phyloP scores from a whole-genome alignment of 2,329 filamentous ascomycete genomes.

The Apiospora aurea region DNA sequence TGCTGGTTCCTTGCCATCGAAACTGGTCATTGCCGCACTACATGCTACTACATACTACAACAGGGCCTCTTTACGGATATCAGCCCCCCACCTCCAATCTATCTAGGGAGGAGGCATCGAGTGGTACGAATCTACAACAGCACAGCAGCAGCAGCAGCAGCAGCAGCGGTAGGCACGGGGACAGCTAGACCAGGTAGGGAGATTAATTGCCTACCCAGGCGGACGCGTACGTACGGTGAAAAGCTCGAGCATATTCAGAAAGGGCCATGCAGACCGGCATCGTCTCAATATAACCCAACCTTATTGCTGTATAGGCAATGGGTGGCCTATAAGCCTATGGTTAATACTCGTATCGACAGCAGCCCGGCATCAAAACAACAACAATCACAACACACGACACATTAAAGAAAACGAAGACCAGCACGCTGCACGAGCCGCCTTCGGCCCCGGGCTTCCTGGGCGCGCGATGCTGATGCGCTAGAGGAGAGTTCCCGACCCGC shows the following conservation, averaged over 20 bases:
- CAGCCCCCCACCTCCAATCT: not conserved
- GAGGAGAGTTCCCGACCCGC: slow-evolving; percentile 13
- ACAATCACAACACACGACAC: not conserved
- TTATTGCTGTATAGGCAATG: not conserved
- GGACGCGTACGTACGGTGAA: too few species aligned
- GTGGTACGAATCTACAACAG: not conserved
- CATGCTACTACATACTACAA: not conserved
- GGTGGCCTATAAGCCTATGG: not conserved
- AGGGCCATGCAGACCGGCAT: not conserved
- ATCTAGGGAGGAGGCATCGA: not conserved
- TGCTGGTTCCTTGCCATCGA: not conserved
- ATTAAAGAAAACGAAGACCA: not conserved
- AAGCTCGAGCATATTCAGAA: too few species aligned
- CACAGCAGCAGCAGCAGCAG: not conserved
- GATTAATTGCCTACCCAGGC: too few species aligned
- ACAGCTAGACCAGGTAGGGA: too few species aligned
- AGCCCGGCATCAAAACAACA: not conserved
- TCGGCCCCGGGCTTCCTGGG: not conserved
- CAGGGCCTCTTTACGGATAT: not conserved
- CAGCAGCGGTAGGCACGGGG: too few species aligned
- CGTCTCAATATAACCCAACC: not conserved
- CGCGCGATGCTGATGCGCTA: not conserved
- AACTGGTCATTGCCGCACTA: not conserved
- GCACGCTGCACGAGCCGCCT: not conserved
- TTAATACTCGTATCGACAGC: not conserved